These are phyloP conservation scores for Beauveria scarabaeidicola DNA, from an alignment of 2,329 filamentous ascomycete genomes.

Conservation along the genomic window DNA sequence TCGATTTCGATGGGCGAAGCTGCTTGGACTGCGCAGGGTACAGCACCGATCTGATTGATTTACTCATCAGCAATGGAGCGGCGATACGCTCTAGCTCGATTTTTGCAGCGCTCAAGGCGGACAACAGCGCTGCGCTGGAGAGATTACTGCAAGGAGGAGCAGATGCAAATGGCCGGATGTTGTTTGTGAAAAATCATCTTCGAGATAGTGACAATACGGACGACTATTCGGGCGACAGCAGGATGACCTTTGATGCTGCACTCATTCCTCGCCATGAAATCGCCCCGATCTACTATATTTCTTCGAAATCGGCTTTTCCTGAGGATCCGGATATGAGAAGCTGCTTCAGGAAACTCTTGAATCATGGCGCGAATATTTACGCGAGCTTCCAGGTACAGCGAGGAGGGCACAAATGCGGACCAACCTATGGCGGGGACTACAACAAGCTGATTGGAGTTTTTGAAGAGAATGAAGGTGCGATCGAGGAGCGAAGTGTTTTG, in stretches of 20 bases:
- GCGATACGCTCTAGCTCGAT: not conserved
- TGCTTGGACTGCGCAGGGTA: constrained; percentile 10
- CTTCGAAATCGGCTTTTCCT: not conserved
- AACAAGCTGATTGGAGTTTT: not conserved
- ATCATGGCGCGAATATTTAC: not conserved
- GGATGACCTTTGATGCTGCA: not conserved
- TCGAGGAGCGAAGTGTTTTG: not conserved
- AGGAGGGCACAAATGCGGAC: not conserved
- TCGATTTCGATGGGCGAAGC: constrained; percentile 6
- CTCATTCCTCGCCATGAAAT: not conserved
- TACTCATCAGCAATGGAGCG: constrained; percentile 8
- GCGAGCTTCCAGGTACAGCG: not conserved
- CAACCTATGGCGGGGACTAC: not conserved
- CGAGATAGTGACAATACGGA: not conserved
- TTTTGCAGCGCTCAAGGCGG: constrained; percentile 7
- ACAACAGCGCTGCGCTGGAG: not conserved
- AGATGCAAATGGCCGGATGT: not conserved
- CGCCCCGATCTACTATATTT: not conserved
- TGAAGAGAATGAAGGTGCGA: not conserved
- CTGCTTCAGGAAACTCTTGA: not conserved
- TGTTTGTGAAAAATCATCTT: not conserved
- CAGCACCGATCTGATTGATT: constrained; percentile 2
- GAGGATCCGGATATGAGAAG: not conserved
- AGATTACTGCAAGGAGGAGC: not conserved
- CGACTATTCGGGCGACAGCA: not conserved